A percentile compares a stretch with the other conserved stretches of the same genome.
Conservation (phyloP, 2,329 filamentous ascomycete species). For the Capronia epimyces region DNA sequence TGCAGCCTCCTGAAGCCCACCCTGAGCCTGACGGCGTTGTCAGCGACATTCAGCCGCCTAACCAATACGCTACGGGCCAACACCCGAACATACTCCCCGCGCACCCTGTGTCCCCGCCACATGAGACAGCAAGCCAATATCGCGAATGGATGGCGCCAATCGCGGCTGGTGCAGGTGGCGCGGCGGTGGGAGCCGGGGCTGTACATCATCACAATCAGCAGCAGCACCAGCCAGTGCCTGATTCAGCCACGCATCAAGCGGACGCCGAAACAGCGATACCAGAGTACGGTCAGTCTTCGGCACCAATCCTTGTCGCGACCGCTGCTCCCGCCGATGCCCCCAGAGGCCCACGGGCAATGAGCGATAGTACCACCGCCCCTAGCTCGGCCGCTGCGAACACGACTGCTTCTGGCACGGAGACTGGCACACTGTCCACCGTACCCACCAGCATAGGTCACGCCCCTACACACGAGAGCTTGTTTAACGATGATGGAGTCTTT, state of each 20-base stretch:
- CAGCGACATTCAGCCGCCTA: constrained; percentile 3
- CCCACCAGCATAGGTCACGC: constrained; percentile 22
- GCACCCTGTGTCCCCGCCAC: constrained; percentile 14
- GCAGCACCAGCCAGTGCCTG: constrained; percentile 12
- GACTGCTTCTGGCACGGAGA: constrained; percentile 22
- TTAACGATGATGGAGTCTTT: constrained; percentile 19
- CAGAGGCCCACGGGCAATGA: constrained; percentile 23
- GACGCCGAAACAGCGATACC: constrained; percentile 18
- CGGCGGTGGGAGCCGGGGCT: constrained; percentile 25
- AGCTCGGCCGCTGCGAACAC: constrained; percentile 19
- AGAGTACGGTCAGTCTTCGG: constrained; percentile 20
- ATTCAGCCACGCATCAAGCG: constrained; percentile 8
- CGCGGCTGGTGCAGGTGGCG: constrained; percentile 33
- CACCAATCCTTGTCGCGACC: constrained; percentile 21
- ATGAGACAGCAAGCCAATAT: constrained; percentile 38
- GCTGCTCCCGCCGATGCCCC: constrained; percentile 23
- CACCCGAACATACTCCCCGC: constrained; percentile 21
- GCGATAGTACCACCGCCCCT: constrained; percentile 21
- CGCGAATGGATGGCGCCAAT: constrained; percentile 52
- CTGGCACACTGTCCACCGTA: constrained; percentile 22
- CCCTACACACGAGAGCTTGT: constrained; percentile 8
- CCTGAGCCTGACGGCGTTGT: neutral
- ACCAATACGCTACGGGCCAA: constrained; percentile 16
- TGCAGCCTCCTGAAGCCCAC: constrained; percentile 9
- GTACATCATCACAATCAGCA: constrained; percentile 23